These are phyloP conservation scores for Podila horticola DNA, from an alignment of 192 early-diverging fungal genomes.

Conservation along the genomic window DNA sequence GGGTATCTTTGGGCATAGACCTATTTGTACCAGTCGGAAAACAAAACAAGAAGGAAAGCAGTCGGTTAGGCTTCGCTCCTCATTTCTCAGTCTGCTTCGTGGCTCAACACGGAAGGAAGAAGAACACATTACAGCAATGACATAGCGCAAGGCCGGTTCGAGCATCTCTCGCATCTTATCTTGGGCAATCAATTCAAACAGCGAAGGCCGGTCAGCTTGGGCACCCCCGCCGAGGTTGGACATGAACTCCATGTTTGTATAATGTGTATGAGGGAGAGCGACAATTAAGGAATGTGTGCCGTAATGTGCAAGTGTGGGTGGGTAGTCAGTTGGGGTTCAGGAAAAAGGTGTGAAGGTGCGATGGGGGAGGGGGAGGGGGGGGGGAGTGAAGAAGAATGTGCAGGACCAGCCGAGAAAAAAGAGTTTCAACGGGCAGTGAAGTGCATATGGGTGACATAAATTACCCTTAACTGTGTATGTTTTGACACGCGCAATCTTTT, in stretches of 20 bases:
- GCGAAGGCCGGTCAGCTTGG: slow-evolving; percentile 82
- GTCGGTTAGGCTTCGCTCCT: not conserved
- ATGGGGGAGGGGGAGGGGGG: too few species aligned
- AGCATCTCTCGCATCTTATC: slow-evolving; percentile 85
- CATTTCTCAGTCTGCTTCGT: not conserved
- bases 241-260: slow-evolving; percentile 82
- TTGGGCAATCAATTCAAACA: slow-evolving; percentile 92
- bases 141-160: slow-evolving; percentile 86
- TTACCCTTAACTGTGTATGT: too few species aligned
- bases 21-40: slow-evolving; percentile 36
- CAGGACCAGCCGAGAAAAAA: too few species aligned
- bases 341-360: too few species aligned
- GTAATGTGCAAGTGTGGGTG: too few species aligned
- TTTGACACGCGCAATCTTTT: too few species aligned
- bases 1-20: slow-evolving; percentile 92
- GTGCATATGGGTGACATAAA: too few species aligned
- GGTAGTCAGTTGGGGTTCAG: too few species aligned
- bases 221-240: slow-evolving; percentile 72
- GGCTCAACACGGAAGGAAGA: not conserved
- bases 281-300: too few species aligned
- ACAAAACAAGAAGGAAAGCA: not conserved
- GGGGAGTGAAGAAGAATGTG: too few species aligned
- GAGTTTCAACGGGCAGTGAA: too few species aligned
- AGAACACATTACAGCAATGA: slow-evolving; percentile 73
- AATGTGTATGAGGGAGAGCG: not conserved